Conservation (phyloP, 805 yeast species). For the Suhomyces sp. region DNA sequence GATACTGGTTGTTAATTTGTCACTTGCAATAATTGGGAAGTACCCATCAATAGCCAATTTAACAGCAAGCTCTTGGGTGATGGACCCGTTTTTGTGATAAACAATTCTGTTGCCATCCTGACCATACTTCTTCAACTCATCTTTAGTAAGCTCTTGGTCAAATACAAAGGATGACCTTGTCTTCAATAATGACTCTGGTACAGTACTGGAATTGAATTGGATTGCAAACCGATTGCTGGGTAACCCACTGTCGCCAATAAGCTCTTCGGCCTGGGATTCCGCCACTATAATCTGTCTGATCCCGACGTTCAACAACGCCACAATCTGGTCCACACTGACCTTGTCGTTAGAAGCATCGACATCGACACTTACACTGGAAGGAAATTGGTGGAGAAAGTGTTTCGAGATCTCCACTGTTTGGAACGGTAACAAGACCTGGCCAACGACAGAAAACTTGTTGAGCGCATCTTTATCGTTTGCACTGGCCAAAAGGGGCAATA, state of each 20-base stretch:
- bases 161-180: constrained; percentile 25
- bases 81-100: constrained; percentile 17
- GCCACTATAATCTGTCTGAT: constrained; percentile 47
- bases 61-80: constrained; percentile 24
- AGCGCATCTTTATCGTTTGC: constrained; percentile 15
- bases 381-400: constrained; percentile 32
- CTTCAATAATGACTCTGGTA: constrained; percentile 12
- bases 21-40: constrained; percentile 31
- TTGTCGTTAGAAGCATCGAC: constrained; percentile 27
- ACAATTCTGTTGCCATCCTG: constrained; percentile 31
- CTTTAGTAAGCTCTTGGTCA: constrained; percentile 13
- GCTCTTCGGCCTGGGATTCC: constrained; percentile 24
- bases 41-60: constrained; percentile 32
- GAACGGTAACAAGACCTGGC: constrained; percentile 33
- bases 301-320: constrained; percentile 60
- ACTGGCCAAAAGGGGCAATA: constrained; percentile 35
- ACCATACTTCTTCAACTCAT: constrained; percentile 16
- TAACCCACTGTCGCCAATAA: constrained; percentile 45
- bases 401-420: constrained; percentile 27
- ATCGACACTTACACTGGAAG: constrained; percentile 26
- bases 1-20: constrained; percentile 27
- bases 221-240: constrained; percentile 49
- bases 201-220: constrained; percentile 11
- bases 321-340: constrained; percentile 38
- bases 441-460: constrained; percentile 30